Conservation (phyloP, 768 basidiomycete species). For the Kwoniella botswanensis region DNA sequence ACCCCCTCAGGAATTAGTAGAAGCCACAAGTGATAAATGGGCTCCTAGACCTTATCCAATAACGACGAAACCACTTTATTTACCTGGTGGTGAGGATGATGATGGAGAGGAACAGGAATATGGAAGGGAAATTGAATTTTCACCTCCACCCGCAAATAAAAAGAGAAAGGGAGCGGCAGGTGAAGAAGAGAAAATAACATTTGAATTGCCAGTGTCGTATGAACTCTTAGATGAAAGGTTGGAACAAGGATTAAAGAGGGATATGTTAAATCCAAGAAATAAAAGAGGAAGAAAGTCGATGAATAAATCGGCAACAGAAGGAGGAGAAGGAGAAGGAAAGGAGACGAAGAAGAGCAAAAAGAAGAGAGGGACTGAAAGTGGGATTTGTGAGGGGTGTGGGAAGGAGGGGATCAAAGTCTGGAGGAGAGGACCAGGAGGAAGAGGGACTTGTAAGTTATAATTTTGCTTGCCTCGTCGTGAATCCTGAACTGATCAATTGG, state of each 20-base stretch:
- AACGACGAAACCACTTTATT: constrained; percentile 40
- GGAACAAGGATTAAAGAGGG: constrained; percentile 34
- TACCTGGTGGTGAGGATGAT: constrained; percentile 29
- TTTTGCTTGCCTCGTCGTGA: not conserved
- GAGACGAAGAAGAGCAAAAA: constrained; percentile 22
- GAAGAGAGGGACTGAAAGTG: constrained; percentile 29
- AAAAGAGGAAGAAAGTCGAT: constrained; percentile 13
- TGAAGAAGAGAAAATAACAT: constrained; percentile 36
- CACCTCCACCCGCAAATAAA: constrained; percentile 20
- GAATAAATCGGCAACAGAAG: not conserved
- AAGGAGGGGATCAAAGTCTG: constrained; percentile 39
- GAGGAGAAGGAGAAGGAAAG: not conserved
- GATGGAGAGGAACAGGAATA: constrained; percentile 18
- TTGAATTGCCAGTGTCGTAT: constrained; percentile 49
- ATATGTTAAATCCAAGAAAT: constrained; percentile 22
- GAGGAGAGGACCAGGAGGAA: constrained; percentile 46
- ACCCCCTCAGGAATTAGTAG: constrained; percentile 29
- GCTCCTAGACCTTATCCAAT: constrained; percentile 47
- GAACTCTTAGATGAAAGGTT: constrained; percentile 49
- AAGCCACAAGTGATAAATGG: constrained; percentile 45
- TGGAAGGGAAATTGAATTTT: constrained; percentile 7
- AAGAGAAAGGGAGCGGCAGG: constrained; percentile 19
- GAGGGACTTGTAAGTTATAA: constrained; percentile 42
- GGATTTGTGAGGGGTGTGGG: constrained; percentile 48
- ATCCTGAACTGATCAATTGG: too few relatives aligned